Evolutionary conservation across 768 basidiomycete genomes (phyloP).

Genomic region (Artomyces pyxidatus): DNA sequence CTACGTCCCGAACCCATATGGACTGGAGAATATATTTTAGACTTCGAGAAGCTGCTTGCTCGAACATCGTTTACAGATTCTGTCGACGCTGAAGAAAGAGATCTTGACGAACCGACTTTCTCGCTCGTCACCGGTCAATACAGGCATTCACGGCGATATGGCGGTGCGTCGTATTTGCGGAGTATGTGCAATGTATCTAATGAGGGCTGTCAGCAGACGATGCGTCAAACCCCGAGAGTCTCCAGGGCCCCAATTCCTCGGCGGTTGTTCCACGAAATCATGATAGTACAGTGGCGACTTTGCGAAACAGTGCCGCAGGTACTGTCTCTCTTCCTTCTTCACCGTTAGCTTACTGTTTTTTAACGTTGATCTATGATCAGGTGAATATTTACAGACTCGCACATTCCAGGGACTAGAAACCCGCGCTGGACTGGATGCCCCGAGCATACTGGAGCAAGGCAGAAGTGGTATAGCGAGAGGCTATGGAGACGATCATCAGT

Average conservation of each 20-base stretch:
- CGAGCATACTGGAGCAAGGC: conserved; percentile 81
- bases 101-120: conserved; percentile 71
- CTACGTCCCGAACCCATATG: conserved; percentile 61
- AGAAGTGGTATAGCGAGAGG: conserved; percentile 84
- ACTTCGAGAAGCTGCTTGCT: conserved; percentile 56
- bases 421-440: conserved; percentile 68
- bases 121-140: conserved; percentile 85
- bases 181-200: no score
- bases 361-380: conserved; percentile 25
- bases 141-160: conserved; percentile 66
- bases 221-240: conserved; percentile 12
- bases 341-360: not conserved
- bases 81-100: conserved; percentile 34
- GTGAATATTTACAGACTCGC: conserved; percentile 63
- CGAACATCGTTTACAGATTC: conserved; percentile 18
- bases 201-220: no score
- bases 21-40: conserved; percentile 73
- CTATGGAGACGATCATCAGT: no score
- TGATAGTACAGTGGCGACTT: conserved; percentile 45
- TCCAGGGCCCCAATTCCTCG: conserved; percentile 24
- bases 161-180: conserved; percentile 23
- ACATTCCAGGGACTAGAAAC: conserved; percentile 79
- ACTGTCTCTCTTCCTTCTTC: not conserved
- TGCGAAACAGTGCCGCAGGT: conserved; percentile 70
- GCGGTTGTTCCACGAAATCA: conserved; percentile 58